Conservation (phyloP, 345 rosid species). For the Eucalyptus polyanthemos region DNA sequence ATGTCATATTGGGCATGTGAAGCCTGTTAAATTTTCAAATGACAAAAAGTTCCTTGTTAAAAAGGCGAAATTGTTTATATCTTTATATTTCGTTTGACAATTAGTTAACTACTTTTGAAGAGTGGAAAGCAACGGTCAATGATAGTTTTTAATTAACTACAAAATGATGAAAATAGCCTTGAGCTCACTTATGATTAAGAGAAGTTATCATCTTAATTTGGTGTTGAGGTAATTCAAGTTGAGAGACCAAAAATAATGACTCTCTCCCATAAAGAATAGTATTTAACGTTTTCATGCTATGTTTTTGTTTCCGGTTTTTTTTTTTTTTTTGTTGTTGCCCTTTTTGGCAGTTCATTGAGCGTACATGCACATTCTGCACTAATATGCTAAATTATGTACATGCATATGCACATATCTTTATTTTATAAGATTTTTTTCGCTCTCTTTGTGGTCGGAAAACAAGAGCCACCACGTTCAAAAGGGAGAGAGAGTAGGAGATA, state of each 20-base stretch:
- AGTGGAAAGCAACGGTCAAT: neutral
- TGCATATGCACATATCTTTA: too few species aligned
- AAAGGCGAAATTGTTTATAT: neutral
- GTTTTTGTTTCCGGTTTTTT: neutral
- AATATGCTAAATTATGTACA: neutral
- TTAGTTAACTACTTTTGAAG: neutral
- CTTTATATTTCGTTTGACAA: neutral
- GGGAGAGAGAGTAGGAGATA: neutral
- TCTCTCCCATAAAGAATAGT: neutral
- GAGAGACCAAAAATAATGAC: neutral
- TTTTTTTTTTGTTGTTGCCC: fast-evolving
- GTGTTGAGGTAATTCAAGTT: neutral
- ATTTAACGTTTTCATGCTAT: neutral
- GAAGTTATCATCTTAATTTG: neutral
- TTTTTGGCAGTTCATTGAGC: neutral
- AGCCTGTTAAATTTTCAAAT: neutral
- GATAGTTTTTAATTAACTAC: neutral
- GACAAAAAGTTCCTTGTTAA: neutral
- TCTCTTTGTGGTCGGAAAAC: neutral
- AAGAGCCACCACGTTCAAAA: neutral
- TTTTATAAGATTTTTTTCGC: neutral
- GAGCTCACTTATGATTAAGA: neutral
- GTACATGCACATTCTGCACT: neutral
- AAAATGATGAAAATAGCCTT: neutral
- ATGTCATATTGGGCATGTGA: neutral